Conservation (phyloP, 1,139 yeast genomes). For the Eremothecium gossypii region DNA sequence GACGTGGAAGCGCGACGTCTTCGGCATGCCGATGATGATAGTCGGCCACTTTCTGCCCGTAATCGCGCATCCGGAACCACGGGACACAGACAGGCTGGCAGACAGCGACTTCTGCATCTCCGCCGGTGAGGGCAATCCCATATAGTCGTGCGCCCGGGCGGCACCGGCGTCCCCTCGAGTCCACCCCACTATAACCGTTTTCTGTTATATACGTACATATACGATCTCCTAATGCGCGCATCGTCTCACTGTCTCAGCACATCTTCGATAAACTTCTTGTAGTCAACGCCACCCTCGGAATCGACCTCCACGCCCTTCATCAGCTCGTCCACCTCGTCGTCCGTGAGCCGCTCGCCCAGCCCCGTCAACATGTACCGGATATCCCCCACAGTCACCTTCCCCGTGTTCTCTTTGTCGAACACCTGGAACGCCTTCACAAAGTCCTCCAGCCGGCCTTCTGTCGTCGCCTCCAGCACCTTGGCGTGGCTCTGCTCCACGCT, state of each 20-base stretch:
- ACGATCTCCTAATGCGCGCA: too few relatives aligned
- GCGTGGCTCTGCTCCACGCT: conserved; percentile 20
- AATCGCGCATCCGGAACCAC: conserved; percentile 1
- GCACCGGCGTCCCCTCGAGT: background rate
- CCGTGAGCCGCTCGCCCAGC: conserved; percentile 84
- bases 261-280: conserved; percentile 88
- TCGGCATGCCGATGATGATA: conserved; percentile 95
- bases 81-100: too few relatives aligned
- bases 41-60: conserved; percentile 81
- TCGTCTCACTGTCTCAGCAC: conserved; percentile 66
- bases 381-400: conserved; percentile 95
- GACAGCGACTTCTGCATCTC: too few relatives aligned
- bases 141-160: background rate
- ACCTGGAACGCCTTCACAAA: conserved; percentile 96
- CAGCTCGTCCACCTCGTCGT: conserved; percentile 89
- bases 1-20: conserved; percentile 87
- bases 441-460: conserved; percentile 48
- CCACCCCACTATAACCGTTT: background rate
- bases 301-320: conserved; percentile 92
- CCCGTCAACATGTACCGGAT: conserved; percentile 87
- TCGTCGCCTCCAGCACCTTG: conserved; percentile 24
- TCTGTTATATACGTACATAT: too few relatives aligned
- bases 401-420: conserved; percentile 91
- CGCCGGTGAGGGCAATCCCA: too few relatives aligned
- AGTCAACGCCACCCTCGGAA: conserved; percentile 90